Base-by-base conservation (phyloP, 1,139 yeast species). In the Taphrina wiesneri region DNA sequence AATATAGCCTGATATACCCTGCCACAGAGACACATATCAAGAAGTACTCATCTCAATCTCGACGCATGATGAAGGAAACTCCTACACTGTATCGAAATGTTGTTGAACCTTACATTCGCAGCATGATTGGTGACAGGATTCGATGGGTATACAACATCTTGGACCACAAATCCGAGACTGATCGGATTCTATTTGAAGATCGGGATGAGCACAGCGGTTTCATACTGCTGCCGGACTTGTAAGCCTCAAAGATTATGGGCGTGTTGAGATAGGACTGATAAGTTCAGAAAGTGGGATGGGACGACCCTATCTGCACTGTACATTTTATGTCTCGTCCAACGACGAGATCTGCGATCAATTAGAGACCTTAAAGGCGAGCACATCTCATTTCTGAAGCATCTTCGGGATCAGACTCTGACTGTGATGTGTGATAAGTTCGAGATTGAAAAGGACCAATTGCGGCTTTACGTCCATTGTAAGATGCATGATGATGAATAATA, bases 221-320 rank as follows among this genome's bases (percentile, higher is more conserved):
- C 66, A 75, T 79, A 26, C 70, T 80, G 36, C 71, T 80, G 11
- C 82, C 82, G 0, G 81, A 79, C 67, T 74, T 79, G 76, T 73
- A 65, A 36, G 72, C 68, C 15, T 30, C 21, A 5, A 52, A 2
- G 2, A 2, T 4, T 19, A 34, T 2, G 32, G 2, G 13, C 17
- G 6, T 7, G 57, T 26, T 15, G 21, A 7, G 15, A 4, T 23
- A 13, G 23, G 28, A 21, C 76, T 88, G 52, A 77, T 86, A 53
- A 92, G 91, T 25, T 17, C 32, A 89, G 90, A 90, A 92, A 92
- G 75, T 93, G 99, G 99, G 97, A 93, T 74, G 85, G 89, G 11
- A 77, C 82, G 61, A 85, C 85, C 56, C 70, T 88, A 74, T 89
- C 85, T 25, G 77, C 92, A 1, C 77, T 95, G 68, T 92, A 93